phyloP scores from a whole-genome alignment of 2,329 filamentous ascomycete genomes.

The Monosporascus sp. region DNA sequence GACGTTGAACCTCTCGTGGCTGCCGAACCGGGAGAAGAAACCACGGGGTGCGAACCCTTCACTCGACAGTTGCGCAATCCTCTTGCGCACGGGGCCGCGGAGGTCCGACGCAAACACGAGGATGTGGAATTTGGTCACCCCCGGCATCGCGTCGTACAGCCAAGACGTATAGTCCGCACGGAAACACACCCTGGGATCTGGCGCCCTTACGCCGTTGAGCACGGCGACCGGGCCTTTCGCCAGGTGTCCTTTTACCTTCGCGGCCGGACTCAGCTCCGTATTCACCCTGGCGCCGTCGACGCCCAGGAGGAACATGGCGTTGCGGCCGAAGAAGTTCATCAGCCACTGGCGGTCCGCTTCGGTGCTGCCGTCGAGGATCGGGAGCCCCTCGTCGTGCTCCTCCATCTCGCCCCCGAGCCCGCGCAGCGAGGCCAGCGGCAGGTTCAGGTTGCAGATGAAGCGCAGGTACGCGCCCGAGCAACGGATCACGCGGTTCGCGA shows the following conservation, averaged over 20 bases:
- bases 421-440: constrained; percentile 1
- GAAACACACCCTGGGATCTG: constrained; percentile 26
- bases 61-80: constrained; percentile 10
- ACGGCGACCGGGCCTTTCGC: constrained; percentile 9
- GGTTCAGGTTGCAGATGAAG: constrained; percentile 21
- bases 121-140: constrained; percentile 22
- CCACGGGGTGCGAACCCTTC: constrained; percentile 9
- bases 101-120: constrained; percentile 24
- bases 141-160: constrained; percentile 26
- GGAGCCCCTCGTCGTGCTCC: not conserved
- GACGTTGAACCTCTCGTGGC: constrained; percentile 21
- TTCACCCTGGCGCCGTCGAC: constrained; percentile 15
- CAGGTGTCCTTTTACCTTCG: too few relatives aligned
- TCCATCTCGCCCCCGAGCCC: not conserved
- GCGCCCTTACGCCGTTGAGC: constrained; percentile 25
- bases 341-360: constrained; percentile 15
- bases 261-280: not conserved
- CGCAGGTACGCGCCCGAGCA: constrained; percentile 14
- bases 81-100: constrained; percentile 8
- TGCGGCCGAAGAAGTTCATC: constrained; percentile 19
- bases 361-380: not conserved
- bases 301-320: constrained; percentile 23
- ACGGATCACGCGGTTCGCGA: constrained; percentile 12
- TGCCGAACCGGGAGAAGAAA: constrained; percentile 24
- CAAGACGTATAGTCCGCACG: constrained; percentile 19